Evolutionary conservation across 495 filamentous ascomycete genomes (phyloP), one percentile per base, ranked within the genome.

Genomic region (Lasiosphaeria miniovina): DNA sequence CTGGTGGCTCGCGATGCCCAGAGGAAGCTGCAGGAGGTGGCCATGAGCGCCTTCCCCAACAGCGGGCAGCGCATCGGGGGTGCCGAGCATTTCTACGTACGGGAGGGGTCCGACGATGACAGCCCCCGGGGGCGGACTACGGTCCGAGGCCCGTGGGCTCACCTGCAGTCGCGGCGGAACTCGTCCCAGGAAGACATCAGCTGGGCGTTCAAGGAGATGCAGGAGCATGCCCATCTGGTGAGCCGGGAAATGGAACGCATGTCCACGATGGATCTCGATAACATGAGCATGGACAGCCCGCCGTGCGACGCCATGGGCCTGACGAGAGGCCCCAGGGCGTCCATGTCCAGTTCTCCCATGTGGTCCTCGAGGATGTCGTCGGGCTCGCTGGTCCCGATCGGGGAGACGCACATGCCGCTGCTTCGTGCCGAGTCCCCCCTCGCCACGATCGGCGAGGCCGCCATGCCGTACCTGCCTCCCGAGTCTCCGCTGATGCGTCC

Each of bases 1-100:
- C 74, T 96, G 54, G 89, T 90, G 24, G 88, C 88, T 43, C 83
- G 81, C 54, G 87, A 89, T 59, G 89, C 89, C 12, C 86, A 93
- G 68, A 84, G 84, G 68, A 86, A 93, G 68, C 67, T 81, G 55
- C 68, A 78, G 46, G 74, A 81, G 68, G 66, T 74, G 55, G 76
- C 75, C 64, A 73, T 80, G 71, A 74, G 76, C 50, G 76, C 77
- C 40, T 80, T 80, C 62, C 76, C 77, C 60, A 80, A 80, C 71
- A 74, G 71, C 52, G 69, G 71, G 24, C 64, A 72, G 41, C 73
- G 73, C 54, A 74, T 75, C 64, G 74, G 77, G 35, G 80, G 78
- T 36, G 80, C 83, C 34, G 79, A 82, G 61, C 68, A 84, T 64
- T 84, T 82, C 63, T 77, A 82, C 64, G 80, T 79, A 46, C 72